A percentile compares a stretch with the other conserved stretches of the same genome.
These are phyloP conservation scores for Peronospora belbahrii DNA, from an alignment of 352 stramenopile genomes.

Conservation along the genomic window DNA sequence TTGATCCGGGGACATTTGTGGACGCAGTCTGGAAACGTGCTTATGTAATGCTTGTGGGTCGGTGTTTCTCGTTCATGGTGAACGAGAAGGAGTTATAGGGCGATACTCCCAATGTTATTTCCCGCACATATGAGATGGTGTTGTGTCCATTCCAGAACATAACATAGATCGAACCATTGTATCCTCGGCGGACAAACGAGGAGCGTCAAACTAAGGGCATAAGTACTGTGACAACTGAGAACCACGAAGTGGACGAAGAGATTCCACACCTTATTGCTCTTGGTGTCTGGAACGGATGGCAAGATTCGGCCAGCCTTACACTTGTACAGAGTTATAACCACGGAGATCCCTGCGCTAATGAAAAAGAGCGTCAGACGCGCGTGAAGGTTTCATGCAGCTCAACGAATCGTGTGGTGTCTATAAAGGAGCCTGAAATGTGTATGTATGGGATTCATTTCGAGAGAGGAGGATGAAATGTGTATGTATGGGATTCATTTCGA, in stretches of 20 bases:
- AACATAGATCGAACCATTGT: conserved; percentile 60
- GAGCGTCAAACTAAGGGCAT: conserved; percentile 41
- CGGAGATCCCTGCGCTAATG: conserved; percentile 83
- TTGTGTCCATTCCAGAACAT: conserved; percentile 80
- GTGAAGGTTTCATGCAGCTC: conserved; percentile 74
- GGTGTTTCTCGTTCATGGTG: conserved; percentile 58
- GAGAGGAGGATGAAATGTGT: conserved; percentile 88
- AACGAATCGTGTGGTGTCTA: conserved; percentile 64
- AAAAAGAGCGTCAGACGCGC: conserved; percentile 52
- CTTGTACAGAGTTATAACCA: conserved; percentile 56
- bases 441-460: conserved; percentile 83
- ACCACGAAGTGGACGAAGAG: conserved; percentile 21
- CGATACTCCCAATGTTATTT: conserved; percentile 67
- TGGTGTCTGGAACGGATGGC: conserved; percentile 65
- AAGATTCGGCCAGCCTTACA: conserved; percentile 23
- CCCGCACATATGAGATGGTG: conserved; percentile 50
- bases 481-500: conserved; percentile 83
- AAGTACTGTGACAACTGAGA: conserved; percentile 2
- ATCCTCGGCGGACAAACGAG: conserved; percentile 39
- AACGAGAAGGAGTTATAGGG: conserved; percentile 72
- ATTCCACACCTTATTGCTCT: conserved; percentile 31
- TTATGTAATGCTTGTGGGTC: conserved; percentile 49
- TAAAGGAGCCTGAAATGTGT: conserved; percentile 89
- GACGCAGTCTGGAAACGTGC: conserved; percentile 30
- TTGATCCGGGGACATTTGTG: conserved; percentile 39